Percentiles rank a stretch among this genome's conserved stretches.
Evolutionary conservation across 495 filamentous ascomycete genomes (phyloP).

Genomic region (Penicillium crystallinum): DNA sequence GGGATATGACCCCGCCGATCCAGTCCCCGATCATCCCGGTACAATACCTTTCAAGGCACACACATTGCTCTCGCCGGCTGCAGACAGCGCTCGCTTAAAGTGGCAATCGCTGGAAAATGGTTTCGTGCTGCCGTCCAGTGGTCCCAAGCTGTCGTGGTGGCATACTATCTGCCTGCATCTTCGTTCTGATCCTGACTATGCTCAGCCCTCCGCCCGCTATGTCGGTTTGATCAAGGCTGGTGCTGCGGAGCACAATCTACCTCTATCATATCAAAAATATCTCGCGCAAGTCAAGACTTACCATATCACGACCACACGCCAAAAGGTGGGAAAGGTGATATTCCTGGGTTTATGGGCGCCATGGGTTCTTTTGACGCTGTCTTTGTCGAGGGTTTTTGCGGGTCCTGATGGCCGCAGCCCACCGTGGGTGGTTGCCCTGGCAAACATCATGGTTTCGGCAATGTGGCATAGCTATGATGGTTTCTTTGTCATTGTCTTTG

Average conservation of each 20-base stretch:
- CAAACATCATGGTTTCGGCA: constrained; percentile 41
- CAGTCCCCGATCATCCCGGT: constrained; percentile 36
- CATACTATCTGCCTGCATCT: constrained; percentile 14
- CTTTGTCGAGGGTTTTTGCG: constrained; percentile 42
- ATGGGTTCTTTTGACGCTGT: constrained; percentile 45
- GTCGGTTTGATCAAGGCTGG: constrained; percentile 71
- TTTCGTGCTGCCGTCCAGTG: neutral
- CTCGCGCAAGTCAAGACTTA: constrained; percentile 63
- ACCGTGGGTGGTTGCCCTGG: constrained; percentile 53
- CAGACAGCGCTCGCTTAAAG: constrained; percentile 11
- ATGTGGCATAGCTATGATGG: constrained; percentile 76
- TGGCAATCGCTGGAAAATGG: neutral
- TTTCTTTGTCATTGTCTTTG: constrained; percentile 63
- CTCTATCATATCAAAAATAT: constrained; percentile 65
- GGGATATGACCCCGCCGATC: constrained; percentile 28
- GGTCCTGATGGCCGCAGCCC: constrained; percentile 64
- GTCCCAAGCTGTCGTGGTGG: constrained; percentile 7
- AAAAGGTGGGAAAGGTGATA: constrained; percentile 58
- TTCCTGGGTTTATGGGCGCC: constrained; percentile 61
- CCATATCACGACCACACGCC: constrained; percentile 57
- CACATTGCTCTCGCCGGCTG: constrained; percentile 52
- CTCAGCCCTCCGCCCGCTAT: constrained; percentile 81
- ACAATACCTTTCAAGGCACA: constrained; percentile 49
- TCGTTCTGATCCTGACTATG: constrained; percentile 61
- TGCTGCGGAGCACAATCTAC: constrained; percentile 70